Base-by-base conservation (phyloP, 1,139 yeast species). In the Zygosaccharomyces pseudobailii region DNA sequence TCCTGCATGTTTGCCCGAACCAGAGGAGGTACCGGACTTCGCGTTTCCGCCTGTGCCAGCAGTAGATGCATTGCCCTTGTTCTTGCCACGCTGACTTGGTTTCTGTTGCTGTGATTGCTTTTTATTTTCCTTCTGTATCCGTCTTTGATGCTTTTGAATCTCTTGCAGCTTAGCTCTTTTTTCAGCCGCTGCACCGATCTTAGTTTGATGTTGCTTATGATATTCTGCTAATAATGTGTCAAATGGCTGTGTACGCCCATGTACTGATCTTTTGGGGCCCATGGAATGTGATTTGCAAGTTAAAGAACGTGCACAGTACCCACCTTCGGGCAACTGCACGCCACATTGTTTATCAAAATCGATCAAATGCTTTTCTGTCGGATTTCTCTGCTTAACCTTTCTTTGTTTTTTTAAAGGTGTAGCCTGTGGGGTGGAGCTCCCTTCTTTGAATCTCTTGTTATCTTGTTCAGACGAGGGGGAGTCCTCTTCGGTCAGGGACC, bases 261-360 rank as follows among this genome's bases (percentile, higher is more conserved):
- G 81, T 21, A 92, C 98, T 1, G 96, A 92, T 58, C 98, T 78
- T 61, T 92, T 92, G 22, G 97, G 96, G 24, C 97, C 97, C 97
- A 92, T 90, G 0, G 97, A 87, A 67, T 92, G 98, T 0, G 97
- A 89, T 65, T 92, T 92, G 74, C 98, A 92, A 0, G 98, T 92
- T 53, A 92, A 73, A 0, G 97, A 88, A 47, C 98, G 76, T 5
- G 97, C 96, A 74, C 98, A 92, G 59, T 82, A 82, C 0, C 95
- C 95, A 8, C 97, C 97, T 53, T 84, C 84, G 0, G 96, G 89
- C 51, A 92, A 70, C 3, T 90, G 87, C 6, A 92, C 98, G 66
- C 98, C 98, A 74, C 98, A 92, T 67, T 92, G 97, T 55, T 80
- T 84, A 64, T 92, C 97, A 38, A 92, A 95, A 66, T 92, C 96